A percentile compares a stretch with the other conserved stretches of the same genome.
Evolutionary conservation across 2,329 filamentous ascomycete species (phyloP).

Genomic region (Diaporthe sp.): DNA sequence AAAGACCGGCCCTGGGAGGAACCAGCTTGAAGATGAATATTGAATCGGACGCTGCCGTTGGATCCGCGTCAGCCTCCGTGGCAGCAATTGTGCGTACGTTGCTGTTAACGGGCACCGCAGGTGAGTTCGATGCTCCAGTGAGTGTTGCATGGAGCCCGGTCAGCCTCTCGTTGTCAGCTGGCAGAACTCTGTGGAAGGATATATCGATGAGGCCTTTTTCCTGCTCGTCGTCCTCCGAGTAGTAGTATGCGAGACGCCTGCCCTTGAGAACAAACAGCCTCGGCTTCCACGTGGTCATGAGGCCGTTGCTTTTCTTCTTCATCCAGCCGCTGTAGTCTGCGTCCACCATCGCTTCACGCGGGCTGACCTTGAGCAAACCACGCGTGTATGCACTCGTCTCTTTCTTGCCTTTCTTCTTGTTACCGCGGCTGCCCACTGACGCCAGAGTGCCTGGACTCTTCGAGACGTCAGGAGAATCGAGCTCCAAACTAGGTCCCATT

Average conservation of each 20-base stretch:
- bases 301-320: conserved; percentile 97
- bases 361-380: conserved; percentile 84
- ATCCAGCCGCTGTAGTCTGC: conserved; percentile 98
- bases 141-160: conserved; percentile 93
- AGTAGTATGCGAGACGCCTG: conserved; percentile 93
- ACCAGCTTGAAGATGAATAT: conserved; percentile 99
- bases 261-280: conserved; percentile 96
- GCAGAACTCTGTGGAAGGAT: conserved; percentile 95
- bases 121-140: conserved; percentile 83
- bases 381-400: conserved; percentile 94
- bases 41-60: conserved; percentile 62
- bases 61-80: conserved; percentile 64
- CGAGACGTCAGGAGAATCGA: conserved; percentile 79
- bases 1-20: conserved; percentile 87
- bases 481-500: conserved; percentile 78
- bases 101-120: conserved; percentile 66
- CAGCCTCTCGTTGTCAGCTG: conserved; percentile 90
- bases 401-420: conserved; percentile 86
- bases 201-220: conserved; percentile 98
- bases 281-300: conserved; percentile 98
- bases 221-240: conserved; percentile 90
- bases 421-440: conserved; percentile 63
- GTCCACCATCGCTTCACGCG: conserved; percentile 84
- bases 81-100: conserved; percentile 61
- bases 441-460: conserved; percentile 67